Percentiles rank a stretch among this genome's conserved stretches.
These are phyloP conservation scores for Aspergillus ibericus DNA, from an alignment of 2,329 filamentous ascomycete genomes.

Conservation along the genomic window DNA sequence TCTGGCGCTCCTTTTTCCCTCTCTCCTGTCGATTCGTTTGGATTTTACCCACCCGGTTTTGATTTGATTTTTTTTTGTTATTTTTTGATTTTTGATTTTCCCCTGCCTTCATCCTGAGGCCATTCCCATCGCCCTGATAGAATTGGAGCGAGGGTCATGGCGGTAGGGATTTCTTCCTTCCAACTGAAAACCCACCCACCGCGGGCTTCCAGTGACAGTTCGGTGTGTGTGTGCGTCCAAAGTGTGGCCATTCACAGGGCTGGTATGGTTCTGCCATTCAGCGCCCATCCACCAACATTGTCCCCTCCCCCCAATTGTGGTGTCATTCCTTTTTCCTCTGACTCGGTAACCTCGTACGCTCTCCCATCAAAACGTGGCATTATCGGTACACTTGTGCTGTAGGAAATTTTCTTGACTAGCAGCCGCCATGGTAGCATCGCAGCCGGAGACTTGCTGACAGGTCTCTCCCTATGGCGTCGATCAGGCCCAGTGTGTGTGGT, in stretches of 20 bases:
- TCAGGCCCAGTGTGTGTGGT: not conserved
- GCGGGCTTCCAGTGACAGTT: conserved; percentile 6
- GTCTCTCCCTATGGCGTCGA: conserved; percentile 9
- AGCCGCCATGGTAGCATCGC: conserved; percentile 9
- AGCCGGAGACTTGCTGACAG: conserved; percentile 16
- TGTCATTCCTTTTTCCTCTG: conserved; percentile 3
- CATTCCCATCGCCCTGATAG: not conserved
- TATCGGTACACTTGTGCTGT: conserved; percentile 8
- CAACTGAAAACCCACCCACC: conserved; percentile 6
- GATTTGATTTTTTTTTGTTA: not conserved
- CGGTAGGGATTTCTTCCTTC: conserved; percentile 6
- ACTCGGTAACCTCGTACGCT: conserved; percentile 5
- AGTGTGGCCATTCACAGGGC: not conserved
- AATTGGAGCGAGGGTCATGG: not conserved
- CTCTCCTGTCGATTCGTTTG: not conserved
- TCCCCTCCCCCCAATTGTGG: not conserved
- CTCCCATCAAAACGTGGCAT: conserved; percentile 21
- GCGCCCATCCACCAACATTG: conserved; percentile 5
- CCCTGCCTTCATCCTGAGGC: not conserved
- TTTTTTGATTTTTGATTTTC: not conserved
- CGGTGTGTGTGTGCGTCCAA: conserved; percentile 6
- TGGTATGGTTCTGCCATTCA: not conserved
- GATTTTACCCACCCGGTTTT: not conserved
- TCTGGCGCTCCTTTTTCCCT: not conserved
- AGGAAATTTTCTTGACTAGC: conserved; percentile 11